Conservation (phyloP, 176 grass and related monocot genomes). For the Neostapfia colusana region DNA sequence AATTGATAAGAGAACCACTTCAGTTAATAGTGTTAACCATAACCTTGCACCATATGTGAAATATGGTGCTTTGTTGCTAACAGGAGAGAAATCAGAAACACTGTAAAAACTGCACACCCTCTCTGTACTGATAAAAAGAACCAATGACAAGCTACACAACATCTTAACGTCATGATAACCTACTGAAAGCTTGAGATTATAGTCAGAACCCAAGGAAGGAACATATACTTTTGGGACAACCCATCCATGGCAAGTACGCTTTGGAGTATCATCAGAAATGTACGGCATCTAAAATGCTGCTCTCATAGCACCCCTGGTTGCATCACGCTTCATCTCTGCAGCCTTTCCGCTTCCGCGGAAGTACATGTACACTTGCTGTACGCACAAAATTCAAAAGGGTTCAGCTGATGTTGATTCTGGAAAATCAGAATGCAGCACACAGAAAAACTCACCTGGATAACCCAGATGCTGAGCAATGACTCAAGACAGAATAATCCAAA, state of each 20-base stretch:
- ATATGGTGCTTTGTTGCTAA: background rate
- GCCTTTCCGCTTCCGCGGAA: slow-evolving; percentile 93
- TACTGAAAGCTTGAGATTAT: too few relatives aligned
- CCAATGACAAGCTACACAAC: too few relatives aligned
- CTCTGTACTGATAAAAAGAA: too few relatives aligned
- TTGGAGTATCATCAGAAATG: slow-evolving; percentile 30
- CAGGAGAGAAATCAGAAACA: background rate
- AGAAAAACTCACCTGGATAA: slow-evolving; percentile 75
- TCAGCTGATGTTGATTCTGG: slow-evolving; percentile 28
- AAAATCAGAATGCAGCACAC: background rate
- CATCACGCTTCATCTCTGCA: slow-evolving; percentile 77
- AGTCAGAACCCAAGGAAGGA: background rate
- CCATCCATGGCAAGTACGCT: slow-evolving; percentile 25
- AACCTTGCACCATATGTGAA: background rate
- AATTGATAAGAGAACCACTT: background rate
- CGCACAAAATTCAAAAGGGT: slow-evolving; percentile 8
- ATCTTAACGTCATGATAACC: too few relatives aligned
- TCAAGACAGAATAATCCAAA: slow-evolving; percentile 90
- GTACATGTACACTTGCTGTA: slow-evolving; percentile 98
- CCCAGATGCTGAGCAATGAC: slow-evolving; percentile 91
- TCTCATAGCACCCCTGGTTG: slow-evolving; percentile 71
- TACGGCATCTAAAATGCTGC: slow-evolving; percentile 63
- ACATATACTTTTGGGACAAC: slow-evolving; percentile 21
- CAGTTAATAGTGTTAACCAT: background rate
- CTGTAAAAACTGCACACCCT: background rate